Conservation (phyloP, 1,284 basidiomycete species). For the Caloboletus firmus region DNA sequence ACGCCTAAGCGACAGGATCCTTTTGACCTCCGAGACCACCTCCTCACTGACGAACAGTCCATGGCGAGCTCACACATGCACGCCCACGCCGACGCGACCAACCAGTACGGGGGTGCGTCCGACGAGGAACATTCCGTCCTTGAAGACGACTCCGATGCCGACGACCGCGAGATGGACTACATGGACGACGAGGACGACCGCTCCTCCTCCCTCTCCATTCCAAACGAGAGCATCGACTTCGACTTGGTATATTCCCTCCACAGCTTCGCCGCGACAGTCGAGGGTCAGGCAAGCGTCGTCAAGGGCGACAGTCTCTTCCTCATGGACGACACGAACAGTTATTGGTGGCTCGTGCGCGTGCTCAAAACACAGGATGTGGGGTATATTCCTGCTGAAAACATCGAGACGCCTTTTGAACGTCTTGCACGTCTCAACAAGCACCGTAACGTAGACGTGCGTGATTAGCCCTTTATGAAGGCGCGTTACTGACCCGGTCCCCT, state of each 20-base stretch:
- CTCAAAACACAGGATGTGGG: slow-evolving; percentile 99
- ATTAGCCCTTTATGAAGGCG: background rate
- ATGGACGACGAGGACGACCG: slow-evolving; percentile 71
- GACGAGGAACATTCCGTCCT: slow-evolving; percentile 77
- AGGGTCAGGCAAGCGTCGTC: slow-evolving; percentile 95
- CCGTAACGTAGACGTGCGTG: slow-evolving; percentile 90
- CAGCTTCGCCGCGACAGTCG: slow-evolving; percentile 93
- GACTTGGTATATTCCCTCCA: slow-evolving; percentile 88
- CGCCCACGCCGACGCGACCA: slow-evolving; percentile 54
- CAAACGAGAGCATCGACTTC: slow-evolving; percentile 89
- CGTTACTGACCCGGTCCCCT: background rate
- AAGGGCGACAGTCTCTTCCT: slow-evolving; percentile 93
- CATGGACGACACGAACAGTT: slow-evolving; percentile 95
- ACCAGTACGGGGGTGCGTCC: slow-evolving; percentile 45
- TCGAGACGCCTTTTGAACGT: slow-evolving; percentile 97
- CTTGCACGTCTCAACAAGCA: slow-evolving; percentile 96
- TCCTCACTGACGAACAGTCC: slow-evolving; percentile 57
- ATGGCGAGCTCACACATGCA: slow-evolving; percentile 49
- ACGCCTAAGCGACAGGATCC: slow-evolving; percentile 54
- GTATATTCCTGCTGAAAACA: slow-evolving; percentile 99
- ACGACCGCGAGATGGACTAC: slow-evolving; percentile 62
- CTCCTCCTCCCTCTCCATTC: slow-evolving; percentile 81
- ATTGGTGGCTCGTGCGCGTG: slow-evolving; percentile 97
- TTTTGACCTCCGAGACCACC: slow-evolving; percentile 67
- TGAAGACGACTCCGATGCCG: slow-evolving; percentile 73